phyloP scores from a whole-genome alignment of 805 yeast species.

The Suhomyces kilbournensis region DNA sequence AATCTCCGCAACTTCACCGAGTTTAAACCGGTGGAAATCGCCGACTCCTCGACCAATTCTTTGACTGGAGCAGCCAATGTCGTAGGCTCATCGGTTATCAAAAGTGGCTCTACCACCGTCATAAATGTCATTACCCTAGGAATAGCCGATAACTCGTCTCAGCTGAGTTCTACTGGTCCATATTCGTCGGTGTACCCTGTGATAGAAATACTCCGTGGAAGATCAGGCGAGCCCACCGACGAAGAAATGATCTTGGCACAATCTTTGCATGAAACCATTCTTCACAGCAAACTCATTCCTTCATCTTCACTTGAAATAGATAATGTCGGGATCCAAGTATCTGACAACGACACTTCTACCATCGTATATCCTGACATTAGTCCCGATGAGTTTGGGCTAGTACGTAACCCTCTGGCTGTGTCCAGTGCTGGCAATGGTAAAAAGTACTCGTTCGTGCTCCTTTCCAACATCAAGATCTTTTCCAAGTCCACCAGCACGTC shows the following conservation, averaged over 20 bases:
- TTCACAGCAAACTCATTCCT: slow-evolving; percentile 54
- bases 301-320: slow-evolving; percentile 23
- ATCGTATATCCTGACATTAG: slow-evolving; percentile 27
- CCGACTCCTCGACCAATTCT: slow-evolving; percentile 34
- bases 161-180: slow-evolving; percentile 23
- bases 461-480: slow-evolving; percentile 72
- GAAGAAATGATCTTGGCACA: slow-evolving; percentile 81
- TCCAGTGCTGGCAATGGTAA: slow-evolving; percentile 8
- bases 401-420: slow-evolving; percentile 6
- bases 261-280: slow-evolving; percentile 55
- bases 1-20: slow-evolving; percentile 68
- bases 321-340: slow-evolving; percentile 14
- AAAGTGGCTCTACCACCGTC: slow-evolving; percentile 69
- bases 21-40: slow-evolving; percentile 55
- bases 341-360: slow-evolving; percentile 11
- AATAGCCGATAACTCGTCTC: slow-evolving; percentile 49
- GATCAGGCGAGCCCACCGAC: slow-evolving; percentile 76
- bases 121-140: slow-evolving; percentile 72
- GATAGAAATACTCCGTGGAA: slow-evolving; percentile 73
- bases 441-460: slow-evolving; percentile 48
- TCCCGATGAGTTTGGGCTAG: slow-evolving; percentile 12
- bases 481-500: slow-evolving; percentile 59
- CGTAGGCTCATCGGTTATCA: slow-evolving; percentile 68
- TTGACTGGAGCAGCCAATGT: slow-evolving; percentile 21
- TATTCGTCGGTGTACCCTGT: slow-evolving; percentile 57